Conservation (phyloP, 192 early-diverging fungal genomes). For the Mortierella alpina region DNA sequence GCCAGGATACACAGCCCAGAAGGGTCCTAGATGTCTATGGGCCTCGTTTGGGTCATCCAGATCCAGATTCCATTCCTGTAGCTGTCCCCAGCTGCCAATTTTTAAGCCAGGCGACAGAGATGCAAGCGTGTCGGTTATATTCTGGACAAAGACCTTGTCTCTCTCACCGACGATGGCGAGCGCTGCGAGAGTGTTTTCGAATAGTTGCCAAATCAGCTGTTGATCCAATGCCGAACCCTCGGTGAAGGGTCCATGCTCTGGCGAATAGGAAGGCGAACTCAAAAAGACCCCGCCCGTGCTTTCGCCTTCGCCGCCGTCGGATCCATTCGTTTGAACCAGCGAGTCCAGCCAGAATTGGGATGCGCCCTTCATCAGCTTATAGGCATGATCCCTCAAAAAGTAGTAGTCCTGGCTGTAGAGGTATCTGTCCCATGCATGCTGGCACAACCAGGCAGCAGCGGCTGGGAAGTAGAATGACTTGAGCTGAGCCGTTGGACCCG, state of each 20-base stretch:
- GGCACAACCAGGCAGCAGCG: conserved; percentile 46
- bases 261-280: conserved; percentile 36
- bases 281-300: not conserved
- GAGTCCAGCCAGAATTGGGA: conserved; percentile 49
- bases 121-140: conserved; percentile 16
- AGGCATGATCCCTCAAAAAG: conserved; percentile 39
- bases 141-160: conserved; percentile 37
- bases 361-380: conserved; percentile 50
- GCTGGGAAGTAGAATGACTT: conserved; percentile 46
- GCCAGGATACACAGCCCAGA: conserved; percentile 47
- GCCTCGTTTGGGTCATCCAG: conserved; percentile 39
- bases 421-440: conserved; percentile 48
- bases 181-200: conserved; percentile 42
- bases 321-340: not conserved
- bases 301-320: not conserved
- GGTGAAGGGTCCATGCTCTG: conserved; percentile 39
- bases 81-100: conserved; percentile 37
- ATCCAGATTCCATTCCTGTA: conserved; percentile 54
- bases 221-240: conserved; percentile 45
- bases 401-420: conserved; percentile 37
- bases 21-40: conserved; percentile 35
- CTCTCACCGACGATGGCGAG: conserved; percentile 24
- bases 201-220: conserved; percentile 41
- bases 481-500: conserved; percentile 30
- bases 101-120: conserved; percentile 27